Percentiles rank a stretch among this genome's conserved stretches.
phyloP scores from a whole-genome alignment of 1,284 basidiomycete species.

The Mycena sp. region DNA sequence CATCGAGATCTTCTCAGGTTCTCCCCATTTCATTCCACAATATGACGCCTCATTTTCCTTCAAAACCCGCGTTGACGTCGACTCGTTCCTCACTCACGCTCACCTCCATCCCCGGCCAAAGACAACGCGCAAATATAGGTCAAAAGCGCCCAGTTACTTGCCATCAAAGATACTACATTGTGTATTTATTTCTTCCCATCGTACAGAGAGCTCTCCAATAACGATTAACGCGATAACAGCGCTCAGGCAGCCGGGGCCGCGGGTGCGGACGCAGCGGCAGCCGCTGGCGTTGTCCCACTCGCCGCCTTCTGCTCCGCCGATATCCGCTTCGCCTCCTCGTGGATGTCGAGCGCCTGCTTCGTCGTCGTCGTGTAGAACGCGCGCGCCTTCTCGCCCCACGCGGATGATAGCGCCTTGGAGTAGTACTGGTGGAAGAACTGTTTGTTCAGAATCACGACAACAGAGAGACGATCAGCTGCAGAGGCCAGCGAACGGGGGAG shows the following conservation, averaged over 20 bases:
- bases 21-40: too few species aligned
- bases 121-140: too few species aligned
- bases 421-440: slow-evolving; percentile 72
- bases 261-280: slow-evolving; percentile 1
- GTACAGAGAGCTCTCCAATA: too few species aligned
- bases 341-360: slow-evolving; percentile 87
- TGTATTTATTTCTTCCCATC: too few species aligned
- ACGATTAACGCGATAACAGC: neutral
- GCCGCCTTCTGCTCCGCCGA: slow-evolving; percentile 66
- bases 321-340: slow-evolving; percentile 88
- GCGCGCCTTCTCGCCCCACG: slow-evolving; percentile 81
- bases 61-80: too few species aligned
- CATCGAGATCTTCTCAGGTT: too few species aligned
- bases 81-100: too few species aligned
- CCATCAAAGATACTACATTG: too few species aligned
- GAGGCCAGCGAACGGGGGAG: neutral
- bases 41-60: too few species aligned
- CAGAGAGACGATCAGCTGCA: neutral
- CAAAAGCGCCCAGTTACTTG: too few species aligned
- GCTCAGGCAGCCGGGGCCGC: neutral
- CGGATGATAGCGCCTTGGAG: slow-evolving; percentile 76
- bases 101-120: too few species aligned
- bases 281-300: neutral
- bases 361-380: slow-evolving; percentile 84
- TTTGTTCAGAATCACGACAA: slow-evolving; percentile 1